A percentile compares a stretch with the other conserved stretches of the same genome.
phyloP scores from a whole-genome alignment of 2,329 filamentous ascomycete genomes.

The Tolypocladium tropicale region DNA sequence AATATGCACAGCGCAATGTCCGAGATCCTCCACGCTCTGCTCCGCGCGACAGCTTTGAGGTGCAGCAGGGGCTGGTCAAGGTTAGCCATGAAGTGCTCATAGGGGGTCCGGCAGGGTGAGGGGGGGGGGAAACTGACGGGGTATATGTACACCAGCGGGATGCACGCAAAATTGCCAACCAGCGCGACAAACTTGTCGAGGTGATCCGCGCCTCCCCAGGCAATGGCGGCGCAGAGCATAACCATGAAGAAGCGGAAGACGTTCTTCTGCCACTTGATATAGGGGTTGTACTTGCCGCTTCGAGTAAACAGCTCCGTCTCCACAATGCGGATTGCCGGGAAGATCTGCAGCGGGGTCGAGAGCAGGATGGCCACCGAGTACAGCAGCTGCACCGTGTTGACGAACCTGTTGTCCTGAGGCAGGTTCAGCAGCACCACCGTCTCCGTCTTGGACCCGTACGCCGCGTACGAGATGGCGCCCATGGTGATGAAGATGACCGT shows the following conservation, averaged over 20 bases:
- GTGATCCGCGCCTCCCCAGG: conserved; percentile 86
- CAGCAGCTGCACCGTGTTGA: conserved; percentile 91
- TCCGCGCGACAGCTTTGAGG: conserved; percentile 67
- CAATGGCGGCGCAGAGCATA: conserved; percentile 72
- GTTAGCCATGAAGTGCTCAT: conserved; percentile 18
- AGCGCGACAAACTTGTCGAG: conserved; percentile 95
- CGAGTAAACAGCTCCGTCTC: conserved; percentile 89
- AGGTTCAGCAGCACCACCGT: conserved; percentile 95
- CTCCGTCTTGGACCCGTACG: conserved; percentile 89
- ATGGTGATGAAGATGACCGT: conserved; percentile 83
- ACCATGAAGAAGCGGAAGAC: conserved; percentile 91
- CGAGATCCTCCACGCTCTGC: conserved; percentile 52
- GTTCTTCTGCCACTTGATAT: conserved; percentile 99
- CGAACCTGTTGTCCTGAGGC: conserved; percentile 88
- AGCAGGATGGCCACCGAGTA: conserved; percentile 97
- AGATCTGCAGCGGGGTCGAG: conserved; percentile 91
- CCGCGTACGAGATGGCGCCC: conserved; percentile 89
- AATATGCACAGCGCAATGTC: conserved; percentile 74
- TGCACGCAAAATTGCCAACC: conserved; percentile 95
- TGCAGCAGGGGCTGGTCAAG: conserved; percentile 74
- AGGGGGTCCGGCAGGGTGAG: background rate
- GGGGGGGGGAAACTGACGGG: conserved; percentile 66
- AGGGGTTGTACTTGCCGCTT: conserved; percentile 95
- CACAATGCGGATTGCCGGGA: conserved; percentile 93
- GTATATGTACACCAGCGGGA: conserved; percentile 94